These are phyloP conservation scores for Candida insectalens DNA, from an alignment of 805 yeast genomes.

Conservation along the genomic window DNA sequence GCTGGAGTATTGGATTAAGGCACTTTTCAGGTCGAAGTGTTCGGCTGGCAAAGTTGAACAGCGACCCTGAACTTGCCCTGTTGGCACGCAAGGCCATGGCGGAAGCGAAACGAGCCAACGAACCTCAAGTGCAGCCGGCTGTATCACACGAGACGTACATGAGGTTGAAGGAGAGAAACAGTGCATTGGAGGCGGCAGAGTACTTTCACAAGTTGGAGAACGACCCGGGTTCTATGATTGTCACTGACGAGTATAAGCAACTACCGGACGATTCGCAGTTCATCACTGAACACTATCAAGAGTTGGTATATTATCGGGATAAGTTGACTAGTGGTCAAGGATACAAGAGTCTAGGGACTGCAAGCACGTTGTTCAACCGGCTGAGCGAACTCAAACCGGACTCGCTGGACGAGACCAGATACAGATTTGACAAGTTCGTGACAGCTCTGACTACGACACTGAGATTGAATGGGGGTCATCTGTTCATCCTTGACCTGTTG, in stretches of 20 bases:
- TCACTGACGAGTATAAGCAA: conserved; percentile 29
- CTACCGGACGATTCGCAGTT: conserved; percentile 45
- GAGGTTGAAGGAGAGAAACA: conserved; percentile 7
- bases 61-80: neutral
- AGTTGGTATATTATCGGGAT: conserved; percentile 25
- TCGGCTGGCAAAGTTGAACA: neutral
- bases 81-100: neutral
- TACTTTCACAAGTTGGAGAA: conserved; percentile 11
- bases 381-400: conserved; percentile 26
- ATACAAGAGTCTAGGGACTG: conserved; percentile 29
- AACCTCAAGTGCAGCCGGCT: too few relatives aligned
- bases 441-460: conserved; percentile 33
- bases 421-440: conserved; percentile 25
- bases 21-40: too few relatives aligned
- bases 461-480: conserved; percentile 46
- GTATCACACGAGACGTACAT: neutral
- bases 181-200: conserved; percentile 19
- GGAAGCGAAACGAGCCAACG: too few relatives aligned
- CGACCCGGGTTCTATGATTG: conserved; percentile 6
- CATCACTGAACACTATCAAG: conserved; percentile 39
- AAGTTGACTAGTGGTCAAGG: conserved; percentile 18
- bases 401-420: conserved; percentile 23
- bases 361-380: conserved; percentile 28
- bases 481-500: conserved; percentile 48
- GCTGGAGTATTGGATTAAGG: too few relatives aligned